phyloP scores from a whole-genome alignment of 352 stramenopile species.

The Phytophthora hybrid region DNA sequence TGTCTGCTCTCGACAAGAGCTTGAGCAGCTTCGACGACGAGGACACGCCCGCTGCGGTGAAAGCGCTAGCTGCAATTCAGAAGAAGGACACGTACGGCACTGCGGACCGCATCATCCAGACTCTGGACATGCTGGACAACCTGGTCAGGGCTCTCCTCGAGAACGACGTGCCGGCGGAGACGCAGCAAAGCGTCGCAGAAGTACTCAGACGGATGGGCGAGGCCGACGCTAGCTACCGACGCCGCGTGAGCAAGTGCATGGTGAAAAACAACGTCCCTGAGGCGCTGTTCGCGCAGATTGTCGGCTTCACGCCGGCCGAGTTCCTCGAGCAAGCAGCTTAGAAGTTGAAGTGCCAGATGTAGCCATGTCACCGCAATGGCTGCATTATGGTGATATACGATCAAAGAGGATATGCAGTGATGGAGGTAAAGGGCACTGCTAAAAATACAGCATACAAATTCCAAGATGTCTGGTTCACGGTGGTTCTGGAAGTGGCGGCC shows the following conservation, averaged over 20 bases:
- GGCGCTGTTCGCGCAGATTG: slow-evolving; percentile 24
- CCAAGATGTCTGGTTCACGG: not conserved
- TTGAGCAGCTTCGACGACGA: slow-evolving; percentile 55
- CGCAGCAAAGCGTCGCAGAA: slow-evolving; percentile 29
- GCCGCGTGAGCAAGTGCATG: slow-evolving; percentile 33
- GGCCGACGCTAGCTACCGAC: slow-evolving; percentile 16
- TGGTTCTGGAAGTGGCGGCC: slow-evolving; percentile 47
- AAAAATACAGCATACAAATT: slow-evolving; percentile 25
- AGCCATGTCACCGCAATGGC: not conserved
- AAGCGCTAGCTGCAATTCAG: slow-evolving; percentile 45
- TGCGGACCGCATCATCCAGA: slow-evolving; percentile 56
- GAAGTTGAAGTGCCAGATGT: slow-evolving; percentile 7
- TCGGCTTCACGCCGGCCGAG: slow-evolving; percentile 22
- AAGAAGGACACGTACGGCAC: slow-evolving; percentile 24
- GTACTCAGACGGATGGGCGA: slow-evolving; percentile 36
- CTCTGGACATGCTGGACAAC: slow-evolving; percentile 59
- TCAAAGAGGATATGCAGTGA: slow-evolving; percentile 37
- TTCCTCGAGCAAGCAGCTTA: slow-evolving; percentile 26
- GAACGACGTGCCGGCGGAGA: slow-evolving; percentile 25
- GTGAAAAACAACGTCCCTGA: slow-evolving; percentile 26
- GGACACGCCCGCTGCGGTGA: slow-evolving; percentile 51
- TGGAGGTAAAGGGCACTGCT: slow-evolving; percentile 22
- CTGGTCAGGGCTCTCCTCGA: slow-evolving; percentile 46
- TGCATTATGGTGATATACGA: slow-evolving; percentile 21
- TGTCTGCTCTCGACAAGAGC: slow-evolving; percentile 56